Percentiles rank a stretch among this genome's conserved stretches.
phyloP scores from a whole-genome alignment of 805 yeast species.

The Candida methanosorbosa region DNA sequence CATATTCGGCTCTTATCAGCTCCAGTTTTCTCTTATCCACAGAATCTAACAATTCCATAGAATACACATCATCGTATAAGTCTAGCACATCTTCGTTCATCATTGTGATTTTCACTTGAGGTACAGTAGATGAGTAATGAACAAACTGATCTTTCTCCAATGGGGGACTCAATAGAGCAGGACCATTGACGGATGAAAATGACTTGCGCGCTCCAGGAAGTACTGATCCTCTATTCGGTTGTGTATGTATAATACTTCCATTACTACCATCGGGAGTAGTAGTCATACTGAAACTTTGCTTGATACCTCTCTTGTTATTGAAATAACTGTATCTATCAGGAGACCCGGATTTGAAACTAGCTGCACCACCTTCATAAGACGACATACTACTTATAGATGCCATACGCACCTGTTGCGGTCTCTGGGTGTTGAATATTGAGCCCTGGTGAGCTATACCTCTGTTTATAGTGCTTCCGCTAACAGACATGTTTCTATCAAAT shows the following conservation, averaged over 20 bases:
- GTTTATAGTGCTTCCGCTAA: neutral
- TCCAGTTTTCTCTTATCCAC: conserved; percentile 28
- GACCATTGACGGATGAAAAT: neutral
- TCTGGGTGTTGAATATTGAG: neutral
- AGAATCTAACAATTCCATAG: conserved; percentile 31
- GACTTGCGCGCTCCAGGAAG: neutral
- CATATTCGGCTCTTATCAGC: conserved; percentile 57
- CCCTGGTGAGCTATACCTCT: too few species aligned
- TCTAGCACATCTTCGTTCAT: conserved; percentile 35
- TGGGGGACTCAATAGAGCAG: neutral
- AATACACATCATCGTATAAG: conserved; percentile 32
- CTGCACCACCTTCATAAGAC: conserved; percentile 3
- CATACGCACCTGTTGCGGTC: conserved; percentile 2
- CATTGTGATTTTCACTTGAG: conserved; percentile 36
- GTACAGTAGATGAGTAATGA: conserved; percentile 3
- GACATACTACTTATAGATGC: conserved; percentile 7
- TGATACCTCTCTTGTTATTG: conserved; percentile 20
- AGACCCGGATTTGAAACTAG: conserved; percentile 17
- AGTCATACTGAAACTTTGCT: conserved; percentile 5
- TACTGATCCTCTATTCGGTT: neutral
- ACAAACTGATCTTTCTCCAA: neutral
- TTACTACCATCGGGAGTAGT: conserved; percentile 3
- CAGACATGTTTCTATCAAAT: neutral
- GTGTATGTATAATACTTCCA: neutral
- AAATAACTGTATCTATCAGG: conserved; percentile 18